Percentiles rank a stretch among this genome's conserved stretches.
phyloP scores from a whole-genome alignment of 2,329 filamentous ascomycete genomes.

The Diaporthe sp. region DNA sequence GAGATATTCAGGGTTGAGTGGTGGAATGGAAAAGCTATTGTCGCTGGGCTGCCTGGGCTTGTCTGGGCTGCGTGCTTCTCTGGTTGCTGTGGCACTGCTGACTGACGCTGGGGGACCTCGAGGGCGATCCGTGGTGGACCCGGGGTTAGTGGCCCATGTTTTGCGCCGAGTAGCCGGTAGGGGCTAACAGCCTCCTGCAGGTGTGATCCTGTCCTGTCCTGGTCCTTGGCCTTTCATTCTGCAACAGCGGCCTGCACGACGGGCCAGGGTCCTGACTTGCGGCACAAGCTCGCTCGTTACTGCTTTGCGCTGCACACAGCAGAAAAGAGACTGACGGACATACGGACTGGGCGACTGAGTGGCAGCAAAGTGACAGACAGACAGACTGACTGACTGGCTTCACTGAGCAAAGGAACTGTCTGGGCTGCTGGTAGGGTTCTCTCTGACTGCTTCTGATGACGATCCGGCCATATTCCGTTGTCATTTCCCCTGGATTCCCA shows the following conservation, averaged over 20 bases:
- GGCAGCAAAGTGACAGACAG: not conserved
- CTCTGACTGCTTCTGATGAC: not conserved
- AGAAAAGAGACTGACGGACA: not conserved
- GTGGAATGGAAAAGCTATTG: slow-evolving; percentile 25
- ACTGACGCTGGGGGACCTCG: slow-evolving; percentile 5
- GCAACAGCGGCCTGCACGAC: slow-evolving; percentile 29
- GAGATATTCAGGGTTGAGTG: slow-evolving; percentile 27
- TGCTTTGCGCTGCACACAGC: not conserved
- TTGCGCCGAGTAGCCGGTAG: slow-evolving; percentile 31
- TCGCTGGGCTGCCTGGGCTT: slow-evolving; percentile 22
- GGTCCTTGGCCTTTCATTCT: slow-evolving; percentile 26
- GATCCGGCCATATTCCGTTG: slow-evolving; percentile 28
- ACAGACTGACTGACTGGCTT: not conserved
- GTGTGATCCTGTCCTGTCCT: slow-evolving; percentile 17
- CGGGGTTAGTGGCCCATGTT: slow-evolving; percentile 28
- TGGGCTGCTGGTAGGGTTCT: not conserved
- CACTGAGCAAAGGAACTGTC: not conserved
- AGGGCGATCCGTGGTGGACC: slow-evolving; percentile 29
- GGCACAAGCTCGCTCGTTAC: not conserved
- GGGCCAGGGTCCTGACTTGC: slow-evolving; percentile 28
- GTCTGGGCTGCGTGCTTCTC: slow-evolving; percentile 19
- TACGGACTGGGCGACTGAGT: not conserved
- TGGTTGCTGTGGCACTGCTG: slow-evolving; percentile 33
- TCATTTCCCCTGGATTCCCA: slow-evolving; percentile 22
- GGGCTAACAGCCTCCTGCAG: slow-evolving; percentile 28